Conservation (phyloP, 768 basidiomycete species). For the Suillus placidus region DNA sequence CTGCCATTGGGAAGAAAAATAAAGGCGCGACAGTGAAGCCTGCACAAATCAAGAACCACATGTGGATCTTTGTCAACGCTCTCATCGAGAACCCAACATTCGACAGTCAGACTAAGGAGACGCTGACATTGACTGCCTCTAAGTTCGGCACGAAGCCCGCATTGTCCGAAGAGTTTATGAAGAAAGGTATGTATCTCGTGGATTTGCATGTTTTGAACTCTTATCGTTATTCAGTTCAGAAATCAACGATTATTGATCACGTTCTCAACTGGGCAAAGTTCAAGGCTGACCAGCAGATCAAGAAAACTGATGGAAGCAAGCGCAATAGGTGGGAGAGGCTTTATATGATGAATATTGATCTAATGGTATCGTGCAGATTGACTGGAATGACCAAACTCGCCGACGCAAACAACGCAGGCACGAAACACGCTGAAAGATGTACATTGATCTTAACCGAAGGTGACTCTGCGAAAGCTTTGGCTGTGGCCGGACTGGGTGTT, state of each 20-base stretch:
- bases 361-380: slow-evolving; percentile 52
- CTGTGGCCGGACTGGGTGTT: slow-evolving; percentile 91
- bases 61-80: slow-evolving; percentile 97
- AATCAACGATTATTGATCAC: slow-evolving; percentile 88
- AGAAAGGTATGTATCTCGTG: slow-evolving; percentile 68
- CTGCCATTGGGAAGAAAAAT: slow-evolving; percentile 93
- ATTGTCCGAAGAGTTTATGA: slow-evolving; percentile 91
- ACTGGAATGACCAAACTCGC: slow-evolving; percentile 91
- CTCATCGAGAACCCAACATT: slow-evolving; percentile 98
- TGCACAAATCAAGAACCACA: slow-evolving; percentile 93
- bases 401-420: slow-evolving; percentile 97
- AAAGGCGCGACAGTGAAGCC: slow-evolving; percentile 94
- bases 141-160: slow-evolving; percentile 91
- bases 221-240: slow-evolving; percentile 58
- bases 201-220: slow-evolving; percentile 1
- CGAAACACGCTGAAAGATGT: slow-evolving; percentile 75
- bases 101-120: slow-evolving; percentile 99
- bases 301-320: slow-evolving; percentile 93
- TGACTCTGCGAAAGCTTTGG: slow-evolving; percentile 97
- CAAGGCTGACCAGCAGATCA: slow-evolving; percentile 94
- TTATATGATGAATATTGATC: slow-evolving; percentile 1
- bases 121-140: slow-evolving; percentile 78
- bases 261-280: slow-evolving; percentile 96
- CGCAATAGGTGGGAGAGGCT: slow-evolving; percentile 66
- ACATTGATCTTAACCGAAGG: slow-evolving; percentile 98